Evolutionary conservation across 2,329 filamentous ascomycete species (phyloP).

Genomic region (Fusarium proliferatum): DNA sequence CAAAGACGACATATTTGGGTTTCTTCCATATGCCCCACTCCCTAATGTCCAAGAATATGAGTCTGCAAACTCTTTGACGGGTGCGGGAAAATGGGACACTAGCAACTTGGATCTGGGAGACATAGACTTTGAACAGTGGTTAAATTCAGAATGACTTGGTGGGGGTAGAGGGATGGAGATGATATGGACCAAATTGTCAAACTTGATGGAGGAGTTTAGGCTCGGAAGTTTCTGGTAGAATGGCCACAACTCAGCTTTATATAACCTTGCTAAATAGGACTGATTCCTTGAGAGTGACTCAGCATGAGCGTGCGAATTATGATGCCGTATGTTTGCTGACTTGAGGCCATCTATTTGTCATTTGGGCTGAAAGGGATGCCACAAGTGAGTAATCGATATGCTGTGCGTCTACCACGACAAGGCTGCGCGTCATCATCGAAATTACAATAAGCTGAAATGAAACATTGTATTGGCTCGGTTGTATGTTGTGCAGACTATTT

Average conservation of each 20-base stretch:
- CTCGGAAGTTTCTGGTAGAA: background rate
- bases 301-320: background rate
- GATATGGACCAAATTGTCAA: background rate
- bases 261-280: background rate
- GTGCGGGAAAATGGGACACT: background rate
- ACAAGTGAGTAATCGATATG: background rate
- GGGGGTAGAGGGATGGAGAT: rapidly evolving
- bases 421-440: background rate
- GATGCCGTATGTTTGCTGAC: background rate
- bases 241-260: background rate
- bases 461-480: background rate
- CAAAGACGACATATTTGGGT: background rate
- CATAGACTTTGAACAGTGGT: background rate
- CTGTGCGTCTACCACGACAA: background rate
- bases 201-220: background rate
- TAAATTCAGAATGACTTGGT: background rate
- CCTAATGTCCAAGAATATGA: background rate
- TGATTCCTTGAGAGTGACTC: background rate
- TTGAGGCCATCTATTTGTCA: background rate
- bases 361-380: background rate
- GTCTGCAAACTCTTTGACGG: background rate
- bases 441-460: background rate
- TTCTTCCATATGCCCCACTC: background rate
- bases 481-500: background rate
- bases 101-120: rapidly evolving